A percentile compares a stretch with the other conserved stretches of the same genome.
Conservation (phyloP, 2,329 filamentous ascomycete genomes). For the Rachicladosporium sp. region DNA sequence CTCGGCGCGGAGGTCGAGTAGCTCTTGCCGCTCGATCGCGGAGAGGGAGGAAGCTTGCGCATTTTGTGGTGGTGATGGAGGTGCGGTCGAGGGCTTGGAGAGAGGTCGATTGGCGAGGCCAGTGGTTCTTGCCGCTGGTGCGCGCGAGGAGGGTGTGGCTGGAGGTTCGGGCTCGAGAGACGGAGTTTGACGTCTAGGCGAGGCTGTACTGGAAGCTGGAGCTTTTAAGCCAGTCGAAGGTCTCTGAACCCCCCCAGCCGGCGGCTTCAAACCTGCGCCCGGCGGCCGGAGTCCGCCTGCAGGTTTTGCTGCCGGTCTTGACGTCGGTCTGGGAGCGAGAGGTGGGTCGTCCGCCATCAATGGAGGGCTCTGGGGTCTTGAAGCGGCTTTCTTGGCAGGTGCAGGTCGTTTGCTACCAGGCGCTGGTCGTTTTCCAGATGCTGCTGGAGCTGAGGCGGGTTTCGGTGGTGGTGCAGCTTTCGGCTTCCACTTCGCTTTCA, state of each 20-base stretch:
- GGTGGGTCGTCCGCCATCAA: constrained; percentile 40
- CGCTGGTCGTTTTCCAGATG: constrained; percentile 39
- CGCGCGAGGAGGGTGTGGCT: constrained; percentile 27
- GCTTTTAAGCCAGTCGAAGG: constrained; percentile 26
- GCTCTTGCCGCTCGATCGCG: constrained; percentile 72
- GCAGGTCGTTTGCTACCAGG: constrained; percentile 35
- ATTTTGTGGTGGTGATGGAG: constrained; percentile 44
- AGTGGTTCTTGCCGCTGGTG: constrained; percentile 36
- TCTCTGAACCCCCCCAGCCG: constrained; percentile 30
- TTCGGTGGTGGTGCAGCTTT: constrained; percentile 57
- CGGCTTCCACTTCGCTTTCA: constrained; percentile 83
- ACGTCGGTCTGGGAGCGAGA: constrained; percentile 46
- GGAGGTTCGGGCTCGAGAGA: constrained; percentile 16
- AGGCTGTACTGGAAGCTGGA: constrained; percentile 16
- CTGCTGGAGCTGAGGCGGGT: constrained; percentile 35
- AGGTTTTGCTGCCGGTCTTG: constrained; percentile 37
- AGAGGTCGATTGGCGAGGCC: constrained; percentile 79
- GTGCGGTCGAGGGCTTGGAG: constrained; percentile 49
- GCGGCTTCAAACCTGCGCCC: constrained; percentile 20
- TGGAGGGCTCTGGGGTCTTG: constrained; percentile 26
- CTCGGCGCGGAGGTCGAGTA: constrained; percentile 75
- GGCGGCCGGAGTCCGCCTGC: constrained; percentile 10
- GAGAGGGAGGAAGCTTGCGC: constrained; percentile 54
- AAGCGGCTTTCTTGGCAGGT: constrained; percentile 35
- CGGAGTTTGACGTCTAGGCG: constrained; percentile 19